A percentile compares a stretch with the other conserved stretches of the same genome.
Evolutionary conservation across 192 early-diverging fungal species (phyloP).

Genomic region (Umbelopsis sp.): DNA sequence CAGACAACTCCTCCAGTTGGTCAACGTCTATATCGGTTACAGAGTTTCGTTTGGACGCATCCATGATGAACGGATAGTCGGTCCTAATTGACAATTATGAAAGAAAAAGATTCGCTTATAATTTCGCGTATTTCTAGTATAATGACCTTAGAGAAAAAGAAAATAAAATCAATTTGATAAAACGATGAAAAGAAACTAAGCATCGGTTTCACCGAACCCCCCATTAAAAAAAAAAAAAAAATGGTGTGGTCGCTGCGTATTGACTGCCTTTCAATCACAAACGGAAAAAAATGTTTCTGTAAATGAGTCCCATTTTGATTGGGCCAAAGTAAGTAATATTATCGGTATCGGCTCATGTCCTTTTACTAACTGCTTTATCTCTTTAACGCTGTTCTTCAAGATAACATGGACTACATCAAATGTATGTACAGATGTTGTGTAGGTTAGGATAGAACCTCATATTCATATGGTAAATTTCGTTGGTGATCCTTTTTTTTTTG

Average conservation of each 20-base stretch:
- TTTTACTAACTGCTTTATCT: not conserved
- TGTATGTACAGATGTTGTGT: not conserved
- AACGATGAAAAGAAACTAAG: too few species aligned
- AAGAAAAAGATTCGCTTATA: not conserved
- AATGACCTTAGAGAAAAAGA: not conserved
- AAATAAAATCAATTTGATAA: not conserved
- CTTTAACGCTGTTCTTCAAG: not conserved
- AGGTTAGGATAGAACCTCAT: too few species aligned
- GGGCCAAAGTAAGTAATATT: not conserved
- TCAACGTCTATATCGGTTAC: not conserved
- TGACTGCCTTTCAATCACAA: not conserved
- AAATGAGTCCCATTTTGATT: not conserved
- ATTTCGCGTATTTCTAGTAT: not conserved
- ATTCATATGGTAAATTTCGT: not conserved
- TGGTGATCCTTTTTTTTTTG: not conserved
- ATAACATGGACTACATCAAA: not conserved
- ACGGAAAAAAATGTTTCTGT: not conserved
- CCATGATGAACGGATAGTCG: not conserved
- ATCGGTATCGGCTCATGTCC: not conserved
- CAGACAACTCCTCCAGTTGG: not conserved
- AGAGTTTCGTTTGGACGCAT: constrained; percentile 10
- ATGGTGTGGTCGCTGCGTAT: not conserved
- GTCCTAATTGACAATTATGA: not conserved
- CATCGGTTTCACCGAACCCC: not conserved
- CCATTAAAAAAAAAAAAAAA: not conserved